phyloP scores from a whole-genome alignment of 768 basidiomycete species.

The Ephemerocybe angulata region DNA sequence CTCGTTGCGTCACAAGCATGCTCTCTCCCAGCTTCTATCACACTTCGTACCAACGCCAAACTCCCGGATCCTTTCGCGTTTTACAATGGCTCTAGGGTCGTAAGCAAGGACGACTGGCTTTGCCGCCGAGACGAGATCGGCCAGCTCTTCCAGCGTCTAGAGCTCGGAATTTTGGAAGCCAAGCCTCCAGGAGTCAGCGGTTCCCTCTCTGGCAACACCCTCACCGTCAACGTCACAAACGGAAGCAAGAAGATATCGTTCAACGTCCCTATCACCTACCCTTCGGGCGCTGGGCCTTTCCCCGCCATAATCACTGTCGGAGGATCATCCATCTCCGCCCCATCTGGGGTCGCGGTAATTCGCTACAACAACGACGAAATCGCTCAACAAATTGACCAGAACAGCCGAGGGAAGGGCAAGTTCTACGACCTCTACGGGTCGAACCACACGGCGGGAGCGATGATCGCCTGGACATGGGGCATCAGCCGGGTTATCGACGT shows the following conservation, averaged over 20 bases:
- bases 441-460: constrained; percentile 40
- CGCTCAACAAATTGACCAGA: constrained; percentile 39
- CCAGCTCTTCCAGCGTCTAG: constrained; percentile 40
- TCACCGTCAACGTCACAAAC: constrained; percentile 46
- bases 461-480: constrained; percentile 58
- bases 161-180: constrained; percentile 44
- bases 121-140: constrained; percentile 47
- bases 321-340: constrained; percentile 32
- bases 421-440: constrained; percentile 52
- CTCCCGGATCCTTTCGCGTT: constrained; percentile 3
- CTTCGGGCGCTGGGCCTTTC: constrained; percentile 44
- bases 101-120: constrained; percentile 34
- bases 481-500: constrained; percentile 54
- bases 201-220: constrained; percentile 30
- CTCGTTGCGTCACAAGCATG: too few relatives aligned
- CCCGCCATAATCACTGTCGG: constrained; percentile 48
- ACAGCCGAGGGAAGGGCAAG: constrained; percentile 39
- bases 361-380: constrained; percentile 45
- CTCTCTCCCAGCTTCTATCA: too few relatives aligned
- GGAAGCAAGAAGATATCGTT: too few relatives aligned
- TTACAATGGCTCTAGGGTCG: background rate
- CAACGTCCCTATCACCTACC: too few relatives aligned
- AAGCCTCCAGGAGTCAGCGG: constrained; percentile 39
- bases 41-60: background rate
- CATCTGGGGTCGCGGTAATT: constrained; percentile 36